Base-by-base conservation (phyloP, 2,329 filamentous ascomycete genomes). In the Fusarium sp. region DNA sequence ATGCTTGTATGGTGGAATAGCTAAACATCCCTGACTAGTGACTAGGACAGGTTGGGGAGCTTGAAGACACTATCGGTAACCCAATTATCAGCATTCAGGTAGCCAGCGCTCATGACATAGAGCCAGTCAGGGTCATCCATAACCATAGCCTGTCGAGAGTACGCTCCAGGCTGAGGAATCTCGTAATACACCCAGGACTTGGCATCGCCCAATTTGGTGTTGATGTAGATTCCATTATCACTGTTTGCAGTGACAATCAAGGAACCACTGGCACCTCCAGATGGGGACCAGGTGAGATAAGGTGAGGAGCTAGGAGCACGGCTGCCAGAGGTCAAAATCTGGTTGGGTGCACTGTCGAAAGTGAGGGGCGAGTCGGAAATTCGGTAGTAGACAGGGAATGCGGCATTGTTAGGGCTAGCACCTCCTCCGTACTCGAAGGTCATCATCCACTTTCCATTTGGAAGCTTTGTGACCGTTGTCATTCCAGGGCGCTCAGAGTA, bases 401-500 rank as follows among this genome's bases (percentile, higher is more conserved):
- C 54, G 0, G 49, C 57, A 5, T 43, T 52, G 5, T 55, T 46
- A 0, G 57, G 57, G 0, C 44, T 43, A 1, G 58, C 21, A 0
- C 58, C 58, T 3, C 65, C 65, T 0, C 62, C 61, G 22, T 62
- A 55, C 39, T 68, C 65, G 19, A 52, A 68, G 0, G 62, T 68
- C 65, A 68, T 68, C 21, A 68, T 55, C 33, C 53, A 68, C 39
- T 66, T 62, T 24, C 56, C 49, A 0, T 61, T 55, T 0, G 59
- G 38, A 9, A 56, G 56, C 24, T 60, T 42, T 2, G 58, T 36
- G 1, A 68, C 62, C 1, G 62, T 67, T 6, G 65, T 61, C 65
- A 68, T 68, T 5, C 65, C 65, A 2, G 65, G 62, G 0, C 65
- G 62, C 6, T 59, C 36, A 22, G 28, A 38, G 4, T 64, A 57